These are phyloP conservation scores for Pestalotiopsis sp. DNA, from an alignment of 2,329 filamentous ascomycete species.

Conservation along the genomic window DNA sequence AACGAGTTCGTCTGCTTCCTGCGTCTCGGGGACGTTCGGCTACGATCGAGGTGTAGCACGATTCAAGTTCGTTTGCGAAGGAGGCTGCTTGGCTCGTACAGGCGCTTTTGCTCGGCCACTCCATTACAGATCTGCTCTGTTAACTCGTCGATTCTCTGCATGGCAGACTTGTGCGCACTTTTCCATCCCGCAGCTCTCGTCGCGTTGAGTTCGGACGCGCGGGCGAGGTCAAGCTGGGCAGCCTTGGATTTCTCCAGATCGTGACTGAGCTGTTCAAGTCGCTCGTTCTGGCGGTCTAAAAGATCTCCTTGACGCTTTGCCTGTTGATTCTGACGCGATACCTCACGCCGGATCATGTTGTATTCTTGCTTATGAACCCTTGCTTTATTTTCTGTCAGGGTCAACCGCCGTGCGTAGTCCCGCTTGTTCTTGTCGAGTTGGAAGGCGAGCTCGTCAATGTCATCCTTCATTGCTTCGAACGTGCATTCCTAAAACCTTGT, in stretches of 20 bases:
- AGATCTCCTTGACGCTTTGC: neutral
- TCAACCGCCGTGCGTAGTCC: neutral
- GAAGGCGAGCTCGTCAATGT: neutral
- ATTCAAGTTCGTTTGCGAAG: neutral
- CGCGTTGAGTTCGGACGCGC: neutral
- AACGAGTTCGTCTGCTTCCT: neutral
- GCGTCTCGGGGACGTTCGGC: neutral
- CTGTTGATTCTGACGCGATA: neutral
- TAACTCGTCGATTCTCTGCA: neutral
- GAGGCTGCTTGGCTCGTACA: neutral
- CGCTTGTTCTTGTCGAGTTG: neutral
- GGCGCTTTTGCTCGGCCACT: neutral
- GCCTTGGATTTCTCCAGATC: neutral
- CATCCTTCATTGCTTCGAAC: neutral
- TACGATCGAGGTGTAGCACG: neutral
- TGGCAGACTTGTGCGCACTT: neutral
- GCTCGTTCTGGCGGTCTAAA: neutral
- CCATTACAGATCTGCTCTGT: neutral
- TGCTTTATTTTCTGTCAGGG: neutral
- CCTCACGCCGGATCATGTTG: neutral
- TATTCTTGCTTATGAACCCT: neutral
- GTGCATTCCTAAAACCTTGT: neutral
- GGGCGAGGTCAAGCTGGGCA: neutral
- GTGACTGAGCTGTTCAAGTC: neutral
- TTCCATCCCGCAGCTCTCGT: neutral